Percentiles rank a stretch among this genome's conserved stretches.
phyloP scores from a whole-genome alignment of 148 eudicot species.

The Mesembryanthemum crystallinum region DNA sequence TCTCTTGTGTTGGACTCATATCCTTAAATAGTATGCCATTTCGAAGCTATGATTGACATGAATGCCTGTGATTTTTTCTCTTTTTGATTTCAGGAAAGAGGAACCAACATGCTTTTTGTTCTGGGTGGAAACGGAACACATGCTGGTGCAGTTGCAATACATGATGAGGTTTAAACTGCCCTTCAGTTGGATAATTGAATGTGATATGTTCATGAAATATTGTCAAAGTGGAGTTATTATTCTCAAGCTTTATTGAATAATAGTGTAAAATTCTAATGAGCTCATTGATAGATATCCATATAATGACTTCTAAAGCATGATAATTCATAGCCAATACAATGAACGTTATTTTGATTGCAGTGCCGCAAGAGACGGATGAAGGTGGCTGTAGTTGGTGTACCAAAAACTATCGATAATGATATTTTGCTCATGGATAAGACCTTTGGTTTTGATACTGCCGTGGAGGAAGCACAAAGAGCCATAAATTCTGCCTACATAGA shows the following conservation, averaged over 20 bases:
- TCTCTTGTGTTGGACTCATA: neutral
- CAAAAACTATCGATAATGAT: slow-evolving; percentile 97
- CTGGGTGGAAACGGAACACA: slow-evolving; percentile 99
- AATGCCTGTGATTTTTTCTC: slow-evolving; percentile 14
- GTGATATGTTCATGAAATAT: neutral
- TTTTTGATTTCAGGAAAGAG: slow-evolving; percentile 64
- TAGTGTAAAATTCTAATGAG: neutral
- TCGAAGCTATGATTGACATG: slow-evolving; percentile 8
- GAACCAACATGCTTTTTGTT: slow-evolving; percentile 96
- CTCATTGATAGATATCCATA: neutral
- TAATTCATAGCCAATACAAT: too few species aligned
- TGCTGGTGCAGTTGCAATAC: slow-evolving; percentile 97
- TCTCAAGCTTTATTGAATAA: neutral
- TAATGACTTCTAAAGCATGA: neutral
- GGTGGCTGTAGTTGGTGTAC: slow-evolving; percentile 93
- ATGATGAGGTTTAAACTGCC: slow-evolving; percentile 61
- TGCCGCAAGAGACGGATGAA: slow-evolving; percentile 78
- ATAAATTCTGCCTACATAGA: slow-evolving; percentile 98
- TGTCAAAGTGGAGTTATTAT: neutral
- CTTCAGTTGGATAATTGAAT: too few species aligned
- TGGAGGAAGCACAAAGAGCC: slow-evolving; percentile 98
- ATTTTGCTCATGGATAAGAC: slow-evolving; percentile 96
- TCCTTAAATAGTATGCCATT: slow-evolving; percentile 12
- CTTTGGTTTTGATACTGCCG: slow-evolving; percentile 99
- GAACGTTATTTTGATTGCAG: slow-evolving; percentile 46